Evolutionary conservation across 192 early-diverging fungal species (phyloP), one percentile per base, ranked within the genome.

Genomic region (Globomyces pollinis-pini): DNA sequence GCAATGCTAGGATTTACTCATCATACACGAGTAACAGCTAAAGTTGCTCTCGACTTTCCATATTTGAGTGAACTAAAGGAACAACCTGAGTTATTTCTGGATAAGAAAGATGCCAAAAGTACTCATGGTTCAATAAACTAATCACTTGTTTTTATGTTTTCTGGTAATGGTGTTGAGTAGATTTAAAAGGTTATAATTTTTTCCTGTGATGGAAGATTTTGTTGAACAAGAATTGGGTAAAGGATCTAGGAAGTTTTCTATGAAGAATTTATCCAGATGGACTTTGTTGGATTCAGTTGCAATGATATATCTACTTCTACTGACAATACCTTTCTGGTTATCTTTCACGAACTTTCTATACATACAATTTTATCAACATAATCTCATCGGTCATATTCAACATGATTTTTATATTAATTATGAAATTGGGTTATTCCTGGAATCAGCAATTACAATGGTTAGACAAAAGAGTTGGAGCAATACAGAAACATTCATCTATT

Each of bases 1-100:
- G 36, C 45, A 53, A 45, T 74, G 44, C 41, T 74, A 24, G 31
- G 58, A 28, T 66, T 61, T 21, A 63, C 72, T 21, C 72, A 71
- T 58, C 33, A 44, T 15, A 59, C 64, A 5, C 39, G 72, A 23
- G 61, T 55, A 18, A 74, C 55, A 24, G 66, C 71, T 5, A 36
- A 63, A 15, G 71, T 66, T 20, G 63, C 63, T 2, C 20, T 72
- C 5, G 24, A 57, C 38, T 62, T 65, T 52, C 45, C 51, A 2
- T 69, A 64, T 51, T 70, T 72, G 20, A 12, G 50, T 54, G 49
- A 60, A 56, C 23, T 66, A 9, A 55, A 41, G 11, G 60, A 13
- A 8, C 49, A 21, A 11, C 35, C 16, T 8, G 11, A 21, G 8
- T 50, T 8, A 21, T 50, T 16, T 8, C 16, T 8, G 8, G 16